These are phyloP conservation scores for Irpex sp. DNA, from an alignment of 1,284 basidiomycete genomes.

Conservation along the genomic window DNA sequence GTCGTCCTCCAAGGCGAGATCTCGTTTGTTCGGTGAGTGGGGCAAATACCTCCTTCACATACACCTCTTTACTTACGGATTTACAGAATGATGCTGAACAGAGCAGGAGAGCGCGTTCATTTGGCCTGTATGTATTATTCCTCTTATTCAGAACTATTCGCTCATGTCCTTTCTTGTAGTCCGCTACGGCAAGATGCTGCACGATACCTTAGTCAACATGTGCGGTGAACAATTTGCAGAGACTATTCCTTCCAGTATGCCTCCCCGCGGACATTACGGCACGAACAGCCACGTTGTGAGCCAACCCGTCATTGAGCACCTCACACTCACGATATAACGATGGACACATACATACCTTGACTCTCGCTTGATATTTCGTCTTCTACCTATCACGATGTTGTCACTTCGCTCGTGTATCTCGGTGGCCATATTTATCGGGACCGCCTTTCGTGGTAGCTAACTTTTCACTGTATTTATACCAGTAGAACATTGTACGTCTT, in stretches of 20 bases:
- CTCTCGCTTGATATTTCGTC: neutral
- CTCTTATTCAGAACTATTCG: neutral
- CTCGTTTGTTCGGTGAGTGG: slow-evolving; percentile 60
- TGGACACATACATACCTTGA: neutral
- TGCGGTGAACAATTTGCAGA: slow-evolving; percentile 26
- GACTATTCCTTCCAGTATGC: slow-evolving; percentile 9
- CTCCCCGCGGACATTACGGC: slow-evolving; percentile 8
- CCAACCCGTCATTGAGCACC: slow-evolving; percentile 6
- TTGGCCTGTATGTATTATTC: slow-evolving; percentile 42
- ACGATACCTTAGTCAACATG: slow-evolving; percentile 35
- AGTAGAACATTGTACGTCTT: neutral
- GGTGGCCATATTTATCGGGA: neutral
- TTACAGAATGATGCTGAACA: slow-evolving; percentile 51
- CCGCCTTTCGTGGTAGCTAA: neutral
- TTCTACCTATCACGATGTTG: neutral
- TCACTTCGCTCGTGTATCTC: neutral
- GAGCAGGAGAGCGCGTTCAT: slow-evolving; percentile 62
- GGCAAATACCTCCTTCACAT: neutral
- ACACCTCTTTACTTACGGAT: slow-evolving; percentile 6
- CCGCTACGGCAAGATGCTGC: slow-evolving; percentile 62
- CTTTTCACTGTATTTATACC: slow-evolving; percentile 2
- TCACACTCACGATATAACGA: neutral
- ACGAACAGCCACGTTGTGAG: slow-evolving; percentile 1
- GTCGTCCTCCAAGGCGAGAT: slow-evolving; percentile 55
- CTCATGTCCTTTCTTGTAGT: slow-evolving; percentile 23